These are phyloP conservation scores for Astragalus membranaceus DNA, from an alignment of 306 rosid genomes.

Conservation along the genomic window DNA sequence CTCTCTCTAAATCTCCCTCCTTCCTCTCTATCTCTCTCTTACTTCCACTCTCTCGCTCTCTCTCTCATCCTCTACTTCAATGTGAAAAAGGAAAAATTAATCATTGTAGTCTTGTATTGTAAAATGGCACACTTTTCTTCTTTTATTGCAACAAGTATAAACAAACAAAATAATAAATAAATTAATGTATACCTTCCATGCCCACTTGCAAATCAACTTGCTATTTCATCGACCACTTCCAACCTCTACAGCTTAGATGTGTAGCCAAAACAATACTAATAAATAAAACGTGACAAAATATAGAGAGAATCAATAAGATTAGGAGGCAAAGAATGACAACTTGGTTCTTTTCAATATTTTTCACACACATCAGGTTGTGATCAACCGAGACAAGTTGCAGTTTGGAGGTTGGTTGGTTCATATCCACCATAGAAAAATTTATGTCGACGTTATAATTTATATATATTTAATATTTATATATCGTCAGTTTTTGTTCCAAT, in stretches of 20 bases:
- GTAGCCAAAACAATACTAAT: not conserved
- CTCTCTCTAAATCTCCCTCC: too few relatives aligned
- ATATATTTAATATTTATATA: not conserved
- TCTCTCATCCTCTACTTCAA: too few relatives aligned
- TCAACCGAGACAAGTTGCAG: slow-evolving; percentile 31
- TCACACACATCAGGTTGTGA: slow-evolving; percentile 40
- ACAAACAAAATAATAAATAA: slow-evolving; percentile 1
- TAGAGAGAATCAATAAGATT: not conserved
- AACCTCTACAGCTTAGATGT: not conserved
- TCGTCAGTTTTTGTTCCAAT: not conserved
- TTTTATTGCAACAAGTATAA: not conserved
- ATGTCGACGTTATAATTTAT: slow-evolving; percentile 10
- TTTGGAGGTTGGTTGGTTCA: slow-evolving; percentile 33
- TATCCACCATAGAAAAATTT: slow-evolving; percentile 17
- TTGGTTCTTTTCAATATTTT: slow-evolving; percentile 17
- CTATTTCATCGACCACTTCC: not conserved
- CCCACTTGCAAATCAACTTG: slow-evolving; percentile 65
- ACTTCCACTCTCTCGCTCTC: too few relatives aligned
- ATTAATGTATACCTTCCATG: slow-evolving; percentile 21
- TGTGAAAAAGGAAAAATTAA: too few relatives aligned
- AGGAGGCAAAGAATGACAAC: slow-evolving; percentile 30
- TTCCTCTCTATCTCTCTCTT: too few relatives aligned
- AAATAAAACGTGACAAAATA: not conserved
- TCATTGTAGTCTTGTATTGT: not conserved
- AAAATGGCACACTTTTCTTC: not conserved